These are phyloP conservation scores for Beauveria sp. DNA, from an alignment of 2,329 filamentous ascomycete genomes.

Conservation along the genomic window DNA sequence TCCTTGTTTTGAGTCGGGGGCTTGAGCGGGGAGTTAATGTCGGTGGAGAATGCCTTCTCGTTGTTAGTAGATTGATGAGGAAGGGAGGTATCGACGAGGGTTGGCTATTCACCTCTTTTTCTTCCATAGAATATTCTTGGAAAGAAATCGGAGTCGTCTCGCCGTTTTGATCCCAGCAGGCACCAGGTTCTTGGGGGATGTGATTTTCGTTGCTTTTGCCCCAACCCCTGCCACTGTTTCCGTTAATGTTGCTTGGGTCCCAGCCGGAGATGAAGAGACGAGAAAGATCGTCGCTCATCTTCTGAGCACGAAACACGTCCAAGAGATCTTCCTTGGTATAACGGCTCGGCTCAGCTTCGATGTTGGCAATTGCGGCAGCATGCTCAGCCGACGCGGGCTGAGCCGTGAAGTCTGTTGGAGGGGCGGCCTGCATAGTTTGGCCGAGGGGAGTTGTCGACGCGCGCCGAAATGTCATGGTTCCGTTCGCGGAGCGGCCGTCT, in stretches of 20 bases:
- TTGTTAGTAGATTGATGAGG: not conserved
- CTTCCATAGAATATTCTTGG: slow-evolving; percentile 57
- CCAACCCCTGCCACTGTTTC: slow-evolving; percentile 58
- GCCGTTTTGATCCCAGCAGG: slow-evolving; percentile 80
- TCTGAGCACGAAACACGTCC: slow-evolving; percentile 55
- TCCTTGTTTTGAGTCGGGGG: slow-evolving; percentile 69
- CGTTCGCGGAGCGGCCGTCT: slow-evolving; percentile 51
- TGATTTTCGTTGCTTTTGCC: slow-evolving; percentile 70
- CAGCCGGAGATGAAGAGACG: slow-evolving; percentile 67
- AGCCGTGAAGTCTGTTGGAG: slow-evolving; percentile 30
- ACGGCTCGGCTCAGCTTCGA: slow-evolving; percentile 41
- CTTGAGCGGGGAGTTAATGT: slow-evolving; percentile 92
- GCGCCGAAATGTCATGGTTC: slow-evolving; percentile 57
- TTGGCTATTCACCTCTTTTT: slow-evolving; percentile 45
- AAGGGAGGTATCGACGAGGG: not conserved
- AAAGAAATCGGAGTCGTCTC: slow-evolving; percentile 64
- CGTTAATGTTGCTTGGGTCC: slow-evolving; percentile 68
- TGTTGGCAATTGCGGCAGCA: slow-evolving; percentile 23
- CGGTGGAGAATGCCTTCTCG: slow-evolving; percentile 64
- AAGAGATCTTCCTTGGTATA: slow-evolving; percentile 77
- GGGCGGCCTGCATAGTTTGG: slow-evolving; percentile 30
- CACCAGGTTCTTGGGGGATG: slow-evolving; percentile 70
- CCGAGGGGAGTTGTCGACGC: slow-evolving; percentile 50
- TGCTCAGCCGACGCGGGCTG: slow-evolving; percentile 31
- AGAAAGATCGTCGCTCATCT: slow-evolving; percentile 46